A percentile compares a stretch with the other conserved stretches of the same genome.
These are phyloP conservation scores for Wickerhamiella infanticola DNA, from an alignment of 1,139 yeast genomes.

Conservation along the genomic window DNA sequence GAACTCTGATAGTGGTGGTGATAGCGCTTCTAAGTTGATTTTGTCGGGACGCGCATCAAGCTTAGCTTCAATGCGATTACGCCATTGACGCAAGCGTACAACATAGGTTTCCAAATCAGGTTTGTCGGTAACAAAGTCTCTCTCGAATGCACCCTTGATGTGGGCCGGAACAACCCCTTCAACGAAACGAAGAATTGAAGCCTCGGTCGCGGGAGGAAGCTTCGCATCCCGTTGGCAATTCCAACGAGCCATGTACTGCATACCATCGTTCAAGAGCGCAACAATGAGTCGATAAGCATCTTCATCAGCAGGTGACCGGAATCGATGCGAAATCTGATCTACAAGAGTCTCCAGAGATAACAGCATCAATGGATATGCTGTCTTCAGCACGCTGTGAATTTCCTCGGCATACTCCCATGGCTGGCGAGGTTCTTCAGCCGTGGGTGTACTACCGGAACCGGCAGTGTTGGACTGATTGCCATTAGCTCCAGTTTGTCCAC, in stretches of 20 bases:
- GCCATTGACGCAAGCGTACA: slow-evolving; percentile 73
- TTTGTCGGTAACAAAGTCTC: slow-evolving; percentile 73
- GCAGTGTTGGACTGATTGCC: slow-evolving; percentile 8
- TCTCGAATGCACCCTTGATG: slow-evolving; percentile 79
- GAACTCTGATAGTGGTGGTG: slow-evolving; percentile 92
- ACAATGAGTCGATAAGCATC: slow-evolving; percentile 90
- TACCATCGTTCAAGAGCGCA: slow-evolving; percentile 85
- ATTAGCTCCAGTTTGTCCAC: slow-evolving; percentile 7
- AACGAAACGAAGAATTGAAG: slow-evolving; percentile 77
- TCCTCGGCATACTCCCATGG: slow-evolving; percentile 96
- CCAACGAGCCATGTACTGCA: slow-evolving; percentile 64
- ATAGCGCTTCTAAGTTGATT: slow-evolving; percentile 71
- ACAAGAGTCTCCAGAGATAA: slow-evolving; percentile 86
- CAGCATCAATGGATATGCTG: slow-evolving; percentile 89
- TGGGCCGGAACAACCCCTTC: slow-evolving; percentile 87
- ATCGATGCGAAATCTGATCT: slow-evolving; percentile 87
- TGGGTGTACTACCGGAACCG: slow-evolving; percentile 8
- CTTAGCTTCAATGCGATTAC: slow-evolving; percentile 81
- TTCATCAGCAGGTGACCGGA: slow-evolving; percentile 90
- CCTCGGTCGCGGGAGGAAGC: slow-evolving; percentile 83
- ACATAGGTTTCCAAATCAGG: slow-evolving; percentile 86
- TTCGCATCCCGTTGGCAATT: slow-evolving; percentile 79
- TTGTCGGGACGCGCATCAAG: slow-evolving; percentile 62
- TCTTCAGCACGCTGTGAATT: slow-evolving; percentile 84
- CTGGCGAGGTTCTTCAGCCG: slow-evolving; percentile 29